Conservation (phyloP, 1,139 yeast species). For the Pichia sp. region DNA sequence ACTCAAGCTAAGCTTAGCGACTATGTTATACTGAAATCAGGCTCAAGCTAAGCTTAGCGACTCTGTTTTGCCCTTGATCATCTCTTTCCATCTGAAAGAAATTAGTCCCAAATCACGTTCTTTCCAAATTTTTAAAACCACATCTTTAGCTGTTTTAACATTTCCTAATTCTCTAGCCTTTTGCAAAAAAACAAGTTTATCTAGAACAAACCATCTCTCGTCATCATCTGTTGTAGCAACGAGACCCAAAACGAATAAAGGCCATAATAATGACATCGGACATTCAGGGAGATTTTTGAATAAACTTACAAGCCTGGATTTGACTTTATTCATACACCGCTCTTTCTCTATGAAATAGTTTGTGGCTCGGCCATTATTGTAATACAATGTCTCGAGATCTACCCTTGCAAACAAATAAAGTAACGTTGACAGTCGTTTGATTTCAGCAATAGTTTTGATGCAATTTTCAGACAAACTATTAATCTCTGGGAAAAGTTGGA, state of each 20-base stretch:
- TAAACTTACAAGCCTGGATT: slow-evolving; percentile 26
- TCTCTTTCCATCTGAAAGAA: slow-evolving; percentile 35
- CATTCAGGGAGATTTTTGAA: slow-evolving; percentile 28
- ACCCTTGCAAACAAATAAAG: slow-evolving; percentile 36
- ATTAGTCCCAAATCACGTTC: slow-evolving; percentile 34
- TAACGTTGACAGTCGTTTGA: slow-evolving; percentile 35
- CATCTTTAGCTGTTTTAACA: slow-evolving; percentile 34
- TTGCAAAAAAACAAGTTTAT: slow-evolving; percentile 34
- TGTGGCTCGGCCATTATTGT: slow-evolving; percentile 12
- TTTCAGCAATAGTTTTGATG: slow-evolving; percentile 34
- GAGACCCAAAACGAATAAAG: slow-evolving; percentile 37
- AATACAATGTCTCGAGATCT: slow-evolving; percentile 27
- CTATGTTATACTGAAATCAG: not conserved
- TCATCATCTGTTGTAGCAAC: slow-evolving; percentile 34
- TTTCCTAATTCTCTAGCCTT: slow-evolving; percentile 35
- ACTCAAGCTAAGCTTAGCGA: not conserved
- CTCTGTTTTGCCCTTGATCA: slow-evolving; percentile 34
- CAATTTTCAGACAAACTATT: slow-evolving; percentile 20
- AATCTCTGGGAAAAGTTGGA: slow-evolving; percentile 11
- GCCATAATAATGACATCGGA: slow-evolving; percentile 39
- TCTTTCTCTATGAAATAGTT: slow-evolving; percentile 15
- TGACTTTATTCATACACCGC: slow-evolving; percentile 20
- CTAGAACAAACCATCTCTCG: slow-evolving; percentile 36
- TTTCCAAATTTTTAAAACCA: slow-evolving; percentile 37
- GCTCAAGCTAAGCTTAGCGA: slow-evolving; percentile 36